A percentile compares a stretch with the other conserved stretches of the same genome.
These are phyloP conservation scores for Entomortierella parvispora DNA, from an alignment of 192 early-diverging fungal genomes.

Conservation along the genomic window DNA sequence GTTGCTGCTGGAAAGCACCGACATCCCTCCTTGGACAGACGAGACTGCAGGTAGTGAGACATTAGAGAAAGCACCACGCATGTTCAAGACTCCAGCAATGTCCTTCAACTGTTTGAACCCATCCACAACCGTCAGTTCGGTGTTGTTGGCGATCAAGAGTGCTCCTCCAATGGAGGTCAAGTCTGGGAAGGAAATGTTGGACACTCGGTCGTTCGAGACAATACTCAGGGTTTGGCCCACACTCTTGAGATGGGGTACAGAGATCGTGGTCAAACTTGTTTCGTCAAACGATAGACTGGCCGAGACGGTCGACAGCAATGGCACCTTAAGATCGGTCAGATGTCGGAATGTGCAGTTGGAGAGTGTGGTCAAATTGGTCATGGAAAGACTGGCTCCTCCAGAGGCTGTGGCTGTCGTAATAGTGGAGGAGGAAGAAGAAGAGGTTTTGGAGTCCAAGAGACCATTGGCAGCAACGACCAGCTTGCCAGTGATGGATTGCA, in stretches of 20 bases:
- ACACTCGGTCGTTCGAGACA: slow-evolving; percentile 63
- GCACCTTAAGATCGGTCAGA: slow-evolving; percentile 54
- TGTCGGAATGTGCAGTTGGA: slow-evolving; percentile 71
- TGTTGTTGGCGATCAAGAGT: slow-evolving; percentile 72
- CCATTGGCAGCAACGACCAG: slow-evolving; percentile 68
- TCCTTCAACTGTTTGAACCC: slow-evolving; percentile 65
- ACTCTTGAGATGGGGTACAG: slow-evolving; percentile 53
- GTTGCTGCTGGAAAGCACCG: slow-evolving; percentile 67
- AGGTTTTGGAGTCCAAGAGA: slow-evolving; percentile 36
- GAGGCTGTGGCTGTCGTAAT: too few relatives aligned
- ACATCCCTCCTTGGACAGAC: slow-evolving; percentile 69
- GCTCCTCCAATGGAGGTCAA: slow-evolving; percentile 69
- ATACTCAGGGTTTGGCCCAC: slow-evolving; percentile 68
- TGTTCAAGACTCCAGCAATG: slow-evolving; percentile 67
- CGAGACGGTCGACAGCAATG: slow-evolving; percentile 54
- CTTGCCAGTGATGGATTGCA: slow-evolving; percentile 57
- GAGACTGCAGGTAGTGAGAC: slow-evolving; percentile 61
- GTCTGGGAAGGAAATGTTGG: slow-evolving; percentile 64
- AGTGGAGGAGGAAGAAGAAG: too few relatives aligned
- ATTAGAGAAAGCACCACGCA: slow-evolving; percentile 70
- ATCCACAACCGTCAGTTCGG: slow-evolving; percentile 60
- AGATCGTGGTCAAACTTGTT: slow-evolving; percentile 64
- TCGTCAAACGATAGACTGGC: slow-evolving; percentile 70
- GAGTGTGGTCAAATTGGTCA: slow-evolving; percentile 61
- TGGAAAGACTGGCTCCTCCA: slow-evolving; percentile 45